phyloP scores from a whole-genome alignment of 371 early-diverging fungal genomes.

The Nematocida homosporus region DNA sequence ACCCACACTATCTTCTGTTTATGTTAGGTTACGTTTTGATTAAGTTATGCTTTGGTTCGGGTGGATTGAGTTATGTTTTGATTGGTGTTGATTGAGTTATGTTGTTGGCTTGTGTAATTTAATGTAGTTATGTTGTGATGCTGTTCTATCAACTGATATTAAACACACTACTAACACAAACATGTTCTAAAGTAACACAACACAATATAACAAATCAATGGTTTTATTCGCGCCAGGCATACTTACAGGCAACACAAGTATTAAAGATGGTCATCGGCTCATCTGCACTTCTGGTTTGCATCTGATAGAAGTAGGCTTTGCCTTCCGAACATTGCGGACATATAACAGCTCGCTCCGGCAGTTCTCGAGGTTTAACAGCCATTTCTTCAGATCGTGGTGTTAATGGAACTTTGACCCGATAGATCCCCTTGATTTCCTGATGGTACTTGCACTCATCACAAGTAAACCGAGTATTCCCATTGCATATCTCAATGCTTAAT shows the following conservation, averaged over 20 bases:
- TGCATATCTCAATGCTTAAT: slow-evolving; percentile 39
- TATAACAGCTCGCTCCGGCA: slow-evolving; percentile 58
- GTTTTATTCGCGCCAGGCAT: slow-evolving; percentile 66
- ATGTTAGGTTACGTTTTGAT: no score
- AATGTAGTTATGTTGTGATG: no score
- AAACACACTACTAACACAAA: neutral
- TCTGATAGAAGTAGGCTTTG: slow-evolving; percentile 84
- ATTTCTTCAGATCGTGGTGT: slow-evolving; percentile 33
- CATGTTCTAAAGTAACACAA: neutral
- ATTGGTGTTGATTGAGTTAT: no score
- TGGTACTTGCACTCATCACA: slow-evolving; percentile 60
- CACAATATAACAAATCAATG: neutral
- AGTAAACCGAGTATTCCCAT: slow-evolving; percentile 9
- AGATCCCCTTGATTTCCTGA: slow-evolving; percentile 52
- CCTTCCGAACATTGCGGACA: slow-evolving; percentile 77
- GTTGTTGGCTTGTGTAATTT: no score
- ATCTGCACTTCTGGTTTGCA: slow-evolving; percentile 94
- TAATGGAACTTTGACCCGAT: slow-evolving; percentile 19
- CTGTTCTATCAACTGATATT: no score
- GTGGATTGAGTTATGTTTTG: no score
- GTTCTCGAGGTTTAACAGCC: slow-evolving; percentile 54
- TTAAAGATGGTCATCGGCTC: slow-evolving; percentile 71
- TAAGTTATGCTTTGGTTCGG: no score
- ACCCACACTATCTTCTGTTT: no score
- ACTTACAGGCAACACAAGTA: slow-evolving; percentile 65